phyloP scores from a whole-genome alignment of 441 rosid genomes.

The Croton laevigatus region DNA sequence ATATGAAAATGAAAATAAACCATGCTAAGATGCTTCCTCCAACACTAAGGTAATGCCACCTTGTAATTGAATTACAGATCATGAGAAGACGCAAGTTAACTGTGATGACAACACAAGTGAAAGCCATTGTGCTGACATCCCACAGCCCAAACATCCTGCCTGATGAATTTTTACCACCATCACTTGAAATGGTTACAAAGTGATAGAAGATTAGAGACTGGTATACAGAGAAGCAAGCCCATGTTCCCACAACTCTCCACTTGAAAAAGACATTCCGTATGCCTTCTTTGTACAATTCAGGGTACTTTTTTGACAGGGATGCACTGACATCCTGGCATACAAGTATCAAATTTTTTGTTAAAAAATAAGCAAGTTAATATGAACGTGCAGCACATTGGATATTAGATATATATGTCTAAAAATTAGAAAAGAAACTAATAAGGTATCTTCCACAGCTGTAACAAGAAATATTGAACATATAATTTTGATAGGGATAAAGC shows the following conservation, averaged over 20 bases:
- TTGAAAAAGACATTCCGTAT: conserved; percentile 78
- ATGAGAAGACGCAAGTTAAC: conserved; percentile 94
- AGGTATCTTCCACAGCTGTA: background rate
- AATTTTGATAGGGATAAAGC: conserved; percentile 19
- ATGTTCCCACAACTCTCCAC: conserved; percentile 84
- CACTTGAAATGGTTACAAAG: conserved; percentile 65
- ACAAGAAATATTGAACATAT: conserved; percentile 1
- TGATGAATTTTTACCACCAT: conserved; percentile 59
- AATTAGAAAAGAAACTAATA: background rate
- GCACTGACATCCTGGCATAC: conserved; percentile 85
- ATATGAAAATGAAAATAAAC: conserved; percentile 75
- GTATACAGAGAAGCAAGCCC: conserved; percentile 91
- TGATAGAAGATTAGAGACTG: conserved; percentile 82
- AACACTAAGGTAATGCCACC: conserved; percentile 88
- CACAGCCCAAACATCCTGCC: conserved; percentile 91
- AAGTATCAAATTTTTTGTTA: background rate
- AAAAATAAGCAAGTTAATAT: background rate
- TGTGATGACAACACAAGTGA: conserved; percentile 92
- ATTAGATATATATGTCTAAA: background rate
- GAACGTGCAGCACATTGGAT: background rate
- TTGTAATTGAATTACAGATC: conserved; percentile 92
- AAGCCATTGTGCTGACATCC: conserved; percentile 98
- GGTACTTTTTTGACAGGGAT: conserved; percentile 90
- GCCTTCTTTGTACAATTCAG: conserved; percentile 92
- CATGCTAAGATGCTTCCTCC: conserved; percentile 96